Evolutionary conservation across 768 basidiomycete species (phyloP), one percentile per base, ranked within the genome.

Genomic region (Lentinula guzmanii): DNA sequence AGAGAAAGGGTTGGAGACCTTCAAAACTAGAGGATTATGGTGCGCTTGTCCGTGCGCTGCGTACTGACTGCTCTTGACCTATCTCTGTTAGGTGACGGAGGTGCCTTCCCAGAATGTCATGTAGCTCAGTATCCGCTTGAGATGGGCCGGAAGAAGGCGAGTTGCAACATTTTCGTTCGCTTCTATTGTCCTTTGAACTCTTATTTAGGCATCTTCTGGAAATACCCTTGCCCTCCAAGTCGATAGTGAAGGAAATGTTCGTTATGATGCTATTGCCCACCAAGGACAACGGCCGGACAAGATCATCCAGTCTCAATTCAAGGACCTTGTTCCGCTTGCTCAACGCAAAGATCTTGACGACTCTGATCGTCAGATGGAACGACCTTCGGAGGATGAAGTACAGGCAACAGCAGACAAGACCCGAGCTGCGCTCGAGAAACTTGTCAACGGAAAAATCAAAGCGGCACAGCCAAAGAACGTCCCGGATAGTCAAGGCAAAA

Each of bases 401-500:
- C 87, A 91, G 68, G 82, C 79, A n/a, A 98, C 95, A 0, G 86
- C 95, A 0, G 95, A 98, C 37, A 88, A 87, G 66, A 99, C 97
- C 0, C 85, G 89, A 41, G 85, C 87, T 11, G 97, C 97, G 0
- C 82, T 99, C 24, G 96, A 98, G 74, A 93, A 93, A 74, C 82
- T 98, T 51, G 91, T 93, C 31, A 90, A 90, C 62, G 93, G 92
- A 52, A 97, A 96, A 74, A 99, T 99, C 75, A 98, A 98, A 74
- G 96, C 96, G 10, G 95, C 96, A 1, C 96, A 98, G 68, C 96
- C 97, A 0, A 98, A 97, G 77, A 88, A 95, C 65, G 89, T 98
- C 5, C 91, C 93, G 1, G 92, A 91, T 65, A 79, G 81, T 37
- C 87, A 90, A 64, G 90, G 89, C 5, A 91, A 91, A 74, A 88